Conservation (phyloP, 257 asterid species). For the Rehmannia glutinosa region DNA sequence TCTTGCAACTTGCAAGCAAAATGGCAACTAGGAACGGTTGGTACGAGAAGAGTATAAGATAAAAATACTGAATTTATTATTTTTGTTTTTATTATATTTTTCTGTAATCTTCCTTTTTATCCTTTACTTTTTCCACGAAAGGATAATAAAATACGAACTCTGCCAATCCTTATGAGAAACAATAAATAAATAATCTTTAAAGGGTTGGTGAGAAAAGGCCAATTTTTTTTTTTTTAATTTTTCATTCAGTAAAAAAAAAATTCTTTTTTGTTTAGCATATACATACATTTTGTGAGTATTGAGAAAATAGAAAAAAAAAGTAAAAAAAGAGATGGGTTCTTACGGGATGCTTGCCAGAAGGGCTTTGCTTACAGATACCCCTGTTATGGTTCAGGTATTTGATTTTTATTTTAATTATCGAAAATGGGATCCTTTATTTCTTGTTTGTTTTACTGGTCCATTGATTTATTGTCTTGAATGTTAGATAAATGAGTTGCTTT, state of each 20-base stretch:
- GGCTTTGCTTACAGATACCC: slow-evolving; percentile 75
- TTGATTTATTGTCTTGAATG: background rate
- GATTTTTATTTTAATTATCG: background rate
- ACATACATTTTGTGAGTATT: slow-evolving; percentile 16
- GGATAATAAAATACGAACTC: background rate
- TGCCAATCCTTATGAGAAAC: slow-evolving; percentile 5
- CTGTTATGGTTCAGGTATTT: slow-evolving; percentile 91
- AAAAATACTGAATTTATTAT: background rate
- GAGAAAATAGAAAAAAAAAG: background rate
- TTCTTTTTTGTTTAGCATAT: background rate
- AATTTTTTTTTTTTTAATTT: background rate
- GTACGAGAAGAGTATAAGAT: background rate
- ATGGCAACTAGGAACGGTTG: background rate
- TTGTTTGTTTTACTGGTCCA: background rate
- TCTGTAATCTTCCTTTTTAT: too few species aligned
- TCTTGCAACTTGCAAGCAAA: slow-evolving; percentile 1
- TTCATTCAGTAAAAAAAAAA: background rate
- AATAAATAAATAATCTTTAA: slow-evolving; percentile 13
- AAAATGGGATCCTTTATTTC: slow-evolving; percentile 19
- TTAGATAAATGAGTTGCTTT: slow-evolving; percentile 5
- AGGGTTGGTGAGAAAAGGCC: slow-evolving; percentile 38
- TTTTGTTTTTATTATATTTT: too few species aligned
- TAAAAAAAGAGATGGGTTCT: slow-evolving; percentile 67
- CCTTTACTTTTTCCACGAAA: background rate
- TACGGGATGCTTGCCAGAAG: slow-evolving; percentile 68